A percentile compares a stretch with the other conserved stretches of the same genome.
phyloP scores from a whole-genome alignment of 352 stramenopile genomes.

The Phytophthora kernoviae region DNA sequence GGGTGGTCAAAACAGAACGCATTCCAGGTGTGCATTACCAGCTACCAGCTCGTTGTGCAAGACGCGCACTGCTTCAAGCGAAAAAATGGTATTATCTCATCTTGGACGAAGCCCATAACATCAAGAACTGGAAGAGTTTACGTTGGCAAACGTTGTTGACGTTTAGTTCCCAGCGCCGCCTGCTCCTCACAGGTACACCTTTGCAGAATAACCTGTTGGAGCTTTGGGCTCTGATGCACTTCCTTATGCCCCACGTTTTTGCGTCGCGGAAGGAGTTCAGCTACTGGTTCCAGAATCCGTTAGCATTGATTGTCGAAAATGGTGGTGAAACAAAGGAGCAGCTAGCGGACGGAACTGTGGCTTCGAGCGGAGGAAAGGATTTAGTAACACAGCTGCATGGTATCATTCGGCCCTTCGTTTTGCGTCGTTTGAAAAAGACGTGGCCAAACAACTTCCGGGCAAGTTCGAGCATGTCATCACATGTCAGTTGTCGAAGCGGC shows the following conservation, averaged over 20 bases:
- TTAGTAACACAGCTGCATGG: slow-evolving; percentile 95
- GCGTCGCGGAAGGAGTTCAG: slow-evolving; percentile 93
- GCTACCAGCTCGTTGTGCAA: slow-evolving; percentile 98
- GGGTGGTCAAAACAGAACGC: slow-evolving; percentile 97
- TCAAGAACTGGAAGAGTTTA: slow-evolving; percentile 99
- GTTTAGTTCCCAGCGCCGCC: slow-evolving; percentile 95
- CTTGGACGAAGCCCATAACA: slow-evolving; percentile 99
- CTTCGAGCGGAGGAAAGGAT: slow-evolving; percentile 30
- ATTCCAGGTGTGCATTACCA: slow-evolving; percentile 99
- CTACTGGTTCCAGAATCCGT: slow-evolving; percentile 98
- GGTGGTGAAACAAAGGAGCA: slow-evolving; percentile 80
- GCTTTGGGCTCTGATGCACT: slow-evolving; percentile 98
- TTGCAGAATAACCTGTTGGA: slow-evolving; percentile 98
- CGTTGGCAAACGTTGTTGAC: slow-evolving; percentile 98
- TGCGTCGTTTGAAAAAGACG: slow-evolving; percentile 98
- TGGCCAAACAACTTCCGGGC: slow-evolving; percentile 96
- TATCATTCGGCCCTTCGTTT: slow-evolving; percentile 98
- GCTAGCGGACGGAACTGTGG: slow-evolving; percentile 18
- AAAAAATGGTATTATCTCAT: slow-evolving; percentile 99
- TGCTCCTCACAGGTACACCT: slow-evolving; percentile 97
- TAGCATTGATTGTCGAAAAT: slow-evolving; percentile 86
- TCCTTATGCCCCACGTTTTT: slow-evolving; percentile 99
- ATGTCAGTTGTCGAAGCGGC: slow-evolving; percentile 94
- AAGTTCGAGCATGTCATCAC: slow-evolving; percentile 98
- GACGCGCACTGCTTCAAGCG: slow-evolving; percentile 97